These are phyloP conservation scores for Astragalus glycyphyllos DNA, from an alignment of 306 rosid genomes.

Conservation along the genomic window DNA sequence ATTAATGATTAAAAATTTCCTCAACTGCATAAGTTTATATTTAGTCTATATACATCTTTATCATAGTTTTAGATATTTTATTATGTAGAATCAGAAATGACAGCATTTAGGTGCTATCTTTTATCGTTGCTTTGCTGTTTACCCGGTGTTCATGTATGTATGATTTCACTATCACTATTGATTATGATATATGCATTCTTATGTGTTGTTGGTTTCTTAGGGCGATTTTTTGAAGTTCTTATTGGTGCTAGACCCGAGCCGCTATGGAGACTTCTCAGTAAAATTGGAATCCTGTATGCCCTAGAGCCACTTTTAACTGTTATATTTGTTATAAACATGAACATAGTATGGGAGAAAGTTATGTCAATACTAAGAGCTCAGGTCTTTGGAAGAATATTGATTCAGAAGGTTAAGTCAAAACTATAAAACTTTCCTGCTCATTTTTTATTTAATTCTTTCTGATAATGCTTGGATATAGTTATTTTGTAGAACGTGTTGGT, in stretches of 20 bases:
- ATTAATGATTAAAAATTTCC: too few species aligned
- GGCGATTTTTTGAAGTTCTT: slow-evolving; percentile 84
- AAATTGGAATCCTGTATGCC: slow-evolving; percentile 80
- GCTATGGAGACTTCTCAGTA: slow-evolving; percentile 81
- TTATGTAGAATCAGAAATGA: neutral
- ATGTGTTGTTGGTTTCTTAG: slow-evolving; percentile 48
- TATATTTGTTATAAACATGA: slow-evolving; percentile 82
- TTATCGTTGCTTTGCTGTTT: slow-evolving; percentile 20
- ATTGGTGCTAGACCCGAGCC: slow-evolving; percentile 88
- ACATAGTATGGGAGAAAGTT: slow-evolving; percentile 87
- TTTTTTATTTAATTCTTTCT: slow-evolving; percentile 1
- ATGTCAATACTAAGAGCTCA: slow-evolving; percentile 93
- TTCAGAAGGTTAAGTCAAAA: slow-evolving; percentile 72
- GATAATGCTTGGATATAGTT: slow-evolving; percentile 12
- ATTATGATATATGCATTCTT: slow-evolving; percentile 16
- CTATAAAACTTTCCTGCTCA: slow-evolving; percentile 10
- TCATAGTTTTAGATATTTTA: too few species aligned
- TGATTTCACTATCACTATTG: slow-evolving; percentile 24
- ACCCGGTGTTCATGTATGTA: neutral
- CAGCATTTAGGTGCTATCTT: slow-evolving; percentile 9
- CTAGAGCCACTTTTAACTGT: slow-evolving; percentile 89
- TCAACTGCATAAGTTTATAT: too few species aligned
- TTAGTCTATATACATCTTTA: too few species aligned
- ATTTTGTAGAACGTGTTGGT: slow-evolving; percentile 1
- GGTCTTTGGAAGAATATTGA: slow-evolving; percentile 80